phyloP scores from a whole-genome alignment of 2,329 filamentous ascomycete species.

The Arthrobotrys iridis region DNA sequence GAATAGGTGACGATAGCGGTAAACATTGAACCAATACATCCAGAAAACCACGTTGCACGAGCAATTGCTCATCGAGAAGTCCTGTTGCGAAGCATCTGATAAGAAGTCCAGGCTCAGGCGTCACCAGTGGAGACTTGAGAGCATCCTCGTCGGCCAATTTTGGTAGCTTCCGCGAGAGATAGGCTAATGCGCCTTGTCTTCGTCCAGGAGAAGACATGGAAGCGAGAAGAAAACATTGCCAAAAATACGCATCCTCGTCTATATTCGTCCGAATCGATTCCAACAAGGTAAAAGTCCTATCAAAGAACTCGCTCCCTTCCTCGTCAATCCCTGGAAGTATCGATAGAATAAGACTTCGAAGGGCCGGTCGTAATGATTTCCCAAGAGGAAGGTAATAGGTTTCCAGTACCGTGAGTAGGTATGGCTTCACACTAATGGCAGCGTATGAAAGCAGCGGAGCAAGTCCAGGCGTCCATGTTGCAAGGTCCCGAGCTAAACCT shows the following conservation, averaged over 20 bases:
- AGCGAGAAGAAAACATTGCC: constrained; percentile 96
- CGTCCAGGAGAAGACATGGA: constrained; percentile 88
- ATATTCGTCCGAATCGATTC: constrained; percentile 72
- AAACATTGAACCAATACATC: constrained; percentile 91
- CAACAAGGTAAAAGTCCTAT: constrained; percentile 80
- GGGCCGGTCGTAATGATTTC: constrained; percentile 78
- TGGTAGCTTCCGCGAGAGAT: constrained; percentile 81
- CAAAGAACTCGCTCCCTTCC: constrained; percentile 96
- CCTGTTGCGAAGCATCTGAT: constrained; percentile 92
- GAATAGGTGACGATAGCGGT: constrained; percentile 80
- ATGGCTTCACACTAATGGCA: constrained; percentile 85
- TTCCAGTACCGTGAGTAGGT: constrained; percentile 86
- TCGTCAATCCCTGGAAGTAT: constrained; percentile 92
- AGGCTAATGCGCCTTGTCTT: constrained; percentile 86
- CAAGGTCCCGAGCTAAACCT: constrained; percentile 80
- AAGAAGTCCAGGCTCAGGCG: constrained; percentile 89
- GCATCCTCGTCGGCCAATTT: constrained; percentile 67
- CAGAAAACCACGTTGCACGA: constrained; percentile 93
- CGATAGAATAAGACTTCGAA: constrained; percentile 90
- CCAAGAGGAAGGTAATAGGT: constrained; percentile 78
- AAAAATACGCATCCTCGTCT: constrained; percentile 78
- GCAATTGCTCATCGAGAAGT: constrained; percentile 82
- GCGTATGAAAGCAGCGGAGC: constrained; percentile 92
- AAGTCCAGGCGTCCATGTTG: constrained; percentile 88
- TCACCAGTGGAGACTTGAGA: constrained; percentile 73